phyloP scores from a whole-genome alignment of 495 filamentous ascomycete genomes.

The Trichoderma parareesei region DNA sequence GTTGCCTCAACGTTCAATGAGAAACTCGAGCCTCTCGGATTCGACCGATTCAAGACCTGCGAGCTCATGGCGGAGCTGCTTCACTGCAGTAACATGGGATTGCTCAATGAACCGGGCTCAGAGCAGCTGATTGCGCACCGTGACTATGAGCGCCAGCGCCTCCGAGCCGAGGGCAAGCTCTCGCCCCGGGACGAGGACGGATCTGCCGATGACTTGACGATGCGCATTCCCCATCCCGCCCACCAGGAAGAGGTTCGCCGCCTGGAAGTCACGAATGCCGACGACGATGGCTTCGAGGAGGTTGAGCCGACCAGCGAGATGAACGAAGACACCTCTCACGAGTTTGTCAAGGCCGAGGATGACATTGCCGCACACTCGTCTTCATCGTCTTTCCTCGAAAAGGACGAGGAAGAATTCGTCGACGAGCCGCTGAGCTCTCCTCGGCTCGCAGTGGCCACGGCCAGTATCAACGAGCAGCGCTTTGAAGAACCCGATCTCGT shows the following conservation, averaged over 20 bases:
- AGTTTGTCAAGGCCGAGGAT: constrained; percentile 39
- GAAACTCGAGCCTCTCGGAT: constrained; percentile 89
- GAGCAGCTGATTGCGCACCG: constrained; percentile 77
- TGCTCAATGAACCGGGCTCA: constrained; percentile 87
- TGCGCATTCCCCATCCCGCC: constrained; percentile 39
- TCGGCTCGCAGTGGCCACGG: constrained; percentile 36
- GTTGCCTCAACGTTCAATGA: constrained; percentile 68
- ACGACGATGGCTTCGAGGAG: constrained; percentile 94
- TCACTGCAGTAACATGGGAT: constrained; percentile 98
- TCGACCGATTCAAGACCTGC: constrained; percentile 98
- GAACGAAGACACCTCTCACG: constrained; percentile 50
- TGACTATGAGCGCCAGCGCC: constrained; percentile 70
- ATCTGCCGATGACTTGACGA: constrained; percentile 33
- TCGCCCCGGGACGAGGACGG: constrained; percentile 26
- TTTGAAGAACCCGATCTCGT: constrained; percentile 38
- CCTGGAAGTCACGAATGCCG: constrained; percentile 69
- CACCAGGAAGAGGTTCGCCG: constrained; percentile 43
- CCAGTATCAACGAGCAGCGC: constrained; percentile 27
- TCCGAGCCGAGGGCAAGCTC: constrained; percentile 62
- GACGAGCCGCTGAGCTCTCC: constrained; percentile 61
- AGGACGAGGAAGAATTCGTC: constrained; percentile 60
- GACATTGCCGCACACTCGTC: constrained; percentile 27
- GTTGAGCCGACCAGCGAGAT: constrained; percentile 64
- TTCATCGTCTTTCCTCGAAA: constrained; percentile 34
- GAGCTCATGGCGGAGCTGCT: constrained; percentile 97